Base-by-base conservation (phyloP, 108 stramenopile species). In the Pseudonitzschia pungens region DNA sequence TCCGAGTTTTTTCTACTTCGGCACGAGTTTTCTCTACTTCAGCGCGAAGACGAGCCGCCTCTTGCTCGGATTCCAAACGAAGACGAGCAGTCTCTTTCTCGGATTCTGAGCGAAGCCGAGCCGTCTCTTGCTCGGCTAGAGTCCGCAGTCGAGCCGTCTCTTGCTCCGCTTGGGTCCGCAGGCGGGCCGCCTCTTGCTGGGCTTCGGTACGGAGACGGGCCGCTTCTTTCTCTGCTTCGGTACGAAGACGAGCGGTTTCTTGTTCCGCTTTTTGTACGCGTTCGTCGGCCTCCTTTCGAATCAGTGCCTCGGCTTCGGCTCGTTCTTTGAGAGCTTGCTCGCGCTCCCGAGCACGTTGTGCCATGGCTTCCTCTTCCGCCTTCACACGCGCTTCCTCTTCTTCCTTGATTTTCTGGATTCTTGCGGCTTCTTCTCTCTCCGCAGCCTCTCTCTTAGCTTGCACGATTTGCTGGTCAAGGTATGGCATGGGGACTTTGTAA, bases 401-500 rank as follows among this genome's bases (percentile, higher is more conserved):
- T 40, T 33, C 60, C 20, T 29, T 26, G 32, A 62, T 40, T 33
- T 62, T 31, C 29, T 33, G 33, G 7, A 62, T 33, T 41, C 60
- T 12, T 6, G 31, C 40, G 33, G 60, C 60, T 20, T 40, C 60
- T 62, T 33, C n/a, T 40, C 40, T 31, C 29, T 33, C 60, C 2
- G 60, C 60, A n/a, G 60, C 40, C 33, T 62, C 60, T 21, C n/a
- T 62, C 29, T 18, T 29, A 21, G 60, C 60, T 62, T 62, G 32
- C n/a, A 62, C 29, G 20, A 62, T 62, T 62, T 62, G 26, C 32
- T 33, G 33, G 32, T 62, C 60, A 20, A 62, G 32, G 32, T 62
- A 62, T 4, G 60, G 60, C 60, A 62, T 62, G 3, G 60, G 60
- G 29, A 62, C 60, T 40, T 24, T 33, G 29, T 62, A 62, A 4